Evolutionary conservation across 495 filamentous ascomycete genomes (phyloP).

Genomic region (Penicillium ochrochloron): DNA sequence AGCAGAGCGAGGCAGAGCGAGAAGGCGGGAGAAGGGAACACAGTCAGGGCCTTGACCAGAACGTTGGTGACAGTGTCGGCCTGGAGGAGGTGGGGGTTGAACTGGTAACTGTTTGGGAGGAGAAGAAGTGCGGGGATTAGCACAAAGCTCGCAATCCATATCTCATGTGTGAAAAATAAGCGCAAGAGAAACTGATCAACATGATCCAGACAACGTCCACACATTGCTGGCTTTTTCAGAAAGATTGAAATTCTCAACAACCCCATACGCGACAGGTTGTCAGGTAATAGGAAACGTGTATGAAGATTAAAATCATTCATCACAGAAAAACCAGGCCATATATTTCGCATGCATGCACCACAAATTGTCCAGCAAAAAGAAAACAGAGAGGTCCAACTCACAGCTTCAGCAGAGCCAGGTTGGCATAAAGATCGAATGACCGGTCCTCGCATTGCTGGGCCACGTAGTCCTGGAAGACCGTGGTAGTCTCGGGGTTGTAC

Average conservation of each 20-base stretch:
- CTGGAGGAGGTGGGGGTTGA: constrained; percentile 97
- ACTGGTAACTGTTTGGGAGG: constrained; percentile 78
- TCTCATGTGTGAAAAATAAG: not conserved
- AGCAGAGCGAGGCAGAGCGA: constrained; percentile 91
- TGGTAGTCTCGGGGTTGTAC: constrained; percentile 97
- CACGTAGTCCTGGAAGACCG: constrained; percentile 93
- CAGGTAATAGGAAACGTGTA: constrained; percentile 99
- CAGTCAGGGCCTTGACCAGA: constrained; percentile 95
- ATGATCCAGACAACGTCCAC: constrained; percentile 13
- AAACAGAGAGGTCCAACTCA: constrained; percentile 59
- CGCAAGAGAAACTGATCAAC: not conserved
- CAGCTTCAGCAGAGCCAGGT: constrained; percentile 95
- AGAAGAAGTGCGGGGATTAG: constrained; percentile 21
- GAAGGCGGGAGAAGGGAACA: constrained; percentile 97
- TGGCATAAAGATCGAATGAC: constrained; percentile 94
- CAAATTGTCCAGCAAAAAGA: not conserved
- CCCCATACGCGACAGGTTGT: constrained; percentile 46
- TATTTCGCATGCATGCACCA: not conserved
- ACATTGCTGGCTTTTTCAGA: constrained; percentile 33
- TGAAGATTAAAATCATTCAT: constrained; percentile 64
- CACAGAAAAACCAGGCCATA: constrained; percentile 38
- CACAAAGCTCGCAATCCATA: constrained; percentile 4
- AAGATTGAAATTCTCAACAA: constrained; percentile 43
- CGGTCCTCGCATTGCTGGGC: constrained; percentile 91
- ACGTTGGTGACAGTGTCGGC: constrained; percentile 97